Base-by-base conservation (phyloP, 1,139 yeast species). In the Candida dubliniensis region DNA sequence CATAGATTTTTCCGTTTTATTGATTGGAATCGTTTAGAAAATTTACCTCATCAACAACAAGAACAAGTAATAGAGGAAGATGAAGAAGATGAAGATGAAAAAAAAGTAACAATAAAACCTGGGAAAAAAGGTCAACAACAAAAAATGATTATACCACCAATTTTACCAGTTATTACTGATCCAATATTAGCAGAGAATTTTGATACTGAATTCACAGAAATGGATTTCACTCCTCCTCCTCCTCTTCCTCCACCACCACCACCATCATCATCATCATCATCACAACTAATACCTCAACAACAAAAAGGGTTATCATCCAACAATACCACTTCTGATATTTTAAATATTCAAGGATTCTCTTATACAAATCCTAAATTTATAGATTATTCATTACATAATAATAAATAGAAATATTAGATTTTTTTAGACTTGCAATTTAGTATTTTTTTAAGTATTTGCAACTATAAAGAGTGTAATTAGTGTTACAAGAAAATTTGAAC, bases 151-250 rank as follows among this genome's bases (percentile, higher is more conserved):
- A 49, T 69, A 29, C 96, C 98, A 1, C 98, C 99, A 0, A 89
- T 93, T 40, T 72, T 82, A 29, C 98, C 98, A 0, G 67, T 86
- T 10, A 85, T 91, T 41, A 87, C 96, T 0, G 87, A 90, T 57
- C 91, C 95, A 11, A 81, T 77, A 30, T 67, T 88, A 51, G 99
- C 99, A 0, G 98, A 93, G 61, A 93, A 93, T 60, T 93, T 93
- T 61, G 95, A 93, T 56, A 66, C 76, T 15, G 96, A 89, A 54
- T 93, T 91, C 64, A 91, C 98, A 0, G 82, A 79, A n/a, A 81
- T 90, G 87, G 59, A 69, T 2, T 67, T 74, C 50, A 71, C 77
- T 1, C 79, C 79, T 1, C 76, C 32, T 4, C 30, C 8, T 4
- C 10, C 30, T 7, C 79, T 78, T 2, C 76, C 23, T 4, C 23